These are phyloP conservation scores for Chaetothyriales sp. DNA, from an alignment of 2,329 filamentous ascomycete species.

Conservation along the genomic window DNA sequence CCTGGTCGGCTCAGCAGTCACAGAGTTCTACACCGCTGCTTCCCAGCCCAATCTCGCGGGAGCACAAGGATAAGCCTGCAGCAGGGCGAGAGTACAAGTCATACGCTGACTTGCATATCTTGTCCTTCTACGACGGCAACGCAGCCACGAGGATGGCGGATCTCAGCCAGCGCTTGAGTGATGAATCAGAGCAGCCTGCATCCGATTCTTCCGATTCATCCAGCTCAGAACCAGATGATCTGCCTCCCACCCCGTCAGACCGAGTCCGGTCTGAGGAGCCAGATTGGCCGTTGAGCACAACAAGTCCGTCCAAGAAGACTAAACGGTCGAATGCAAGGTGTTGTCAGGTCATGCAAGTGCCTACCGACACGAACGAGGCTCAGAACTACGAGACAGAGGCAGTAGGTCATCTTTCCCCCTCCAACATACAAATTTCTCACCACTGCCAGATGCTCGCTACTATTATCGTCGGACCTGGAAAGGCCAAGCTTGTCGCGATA, in stretches of 20 bases:
- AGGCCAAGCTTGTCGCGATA: slow-evolving; percentile 16
- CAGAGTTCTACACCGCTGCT: slow-evolving; percentile 5
- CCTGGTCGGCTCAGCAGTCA: neutral
- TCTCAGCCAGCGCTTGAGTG: neutral
- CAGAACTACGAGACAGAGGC: neutral
- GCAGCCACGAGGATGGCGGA: neutral
- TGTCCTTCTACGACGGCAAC: slow-evolving; percentile 12
- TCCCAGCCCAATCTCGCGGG: slow-evolving; percentile 7
- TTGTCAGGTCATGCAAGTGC: slow-evolving; percentile 11
- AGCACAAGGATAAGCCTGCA: neutral
- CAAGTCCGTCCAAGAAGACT: slow-evolving; percentile 6
- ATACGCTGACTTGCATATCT: slow-evolving; percentile 10
- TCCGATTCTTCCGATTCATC: slow-evolving; percentile 2
- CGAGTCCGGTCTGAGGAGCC: slow-evolving; percentile 9
- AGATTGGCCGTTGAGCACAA: slow-evolving; percentile 12
- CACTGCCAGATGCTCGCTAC: slow-evolving; percentile 12
- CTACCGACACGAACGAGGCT: neutral
- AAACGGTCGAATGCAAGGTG: slow-evolving; percentile 9
- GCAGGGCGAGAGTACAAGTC: slow-evolving; percentile 4
- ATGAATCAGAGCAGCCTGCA: neutral
- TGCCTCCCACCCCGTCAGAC: slow-evolving; percentile 6
- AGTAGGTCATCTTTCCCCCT: neutral
- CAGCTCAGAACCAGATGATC: slow-evolving; percentile 6
- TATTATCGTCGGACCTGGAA: slow-evolving; percentile 12
- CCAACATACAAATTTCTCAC: neutral